phyloP scores from a whole-genome alignment of 306 rosid genomes.

The Vigna reflexopilosa region DNA sequence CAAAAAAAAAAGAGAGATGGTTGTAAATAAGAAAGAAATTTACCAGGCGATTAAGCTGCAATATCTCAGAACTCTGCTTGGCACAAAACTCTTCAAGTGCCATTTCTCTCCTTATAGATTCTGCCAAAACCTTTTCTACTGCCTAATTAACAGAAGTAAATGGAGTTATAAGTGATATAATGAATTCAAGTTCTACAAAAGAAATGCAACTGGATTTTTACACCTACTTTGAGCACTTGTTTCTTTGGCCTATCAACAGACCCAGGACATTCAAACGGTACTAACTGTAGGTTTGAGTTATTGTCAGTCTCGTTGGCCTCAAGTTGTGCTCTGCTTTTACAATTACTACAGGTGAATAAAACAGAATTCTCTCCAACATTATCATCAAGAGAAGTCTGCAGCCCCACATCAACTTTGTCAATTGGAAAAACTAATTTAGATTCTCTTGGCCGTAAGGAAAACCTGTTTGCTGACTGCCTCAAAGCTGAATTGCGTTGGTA shows the following conservation, averaged over 20 bases:
- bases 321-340: slow-evolving; percentile 68
- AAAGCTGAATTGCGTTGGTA: slow-evolving; percentile 73
- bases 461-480: slow-evolving; percentile 75
- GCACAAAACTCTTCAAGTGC: slow-evolving; percentile 91
- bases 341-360: slow-evolving; percentile 64
- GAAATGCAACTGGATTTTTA: slow-evolving; percentile 41
- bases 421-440: slow-evolving; percentile 58
- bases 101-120: slow-evolving; percentile 97
- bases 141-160: slow-evolving; percentile 57
- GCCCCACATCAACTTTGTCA: slow-evolving; percentile 73
- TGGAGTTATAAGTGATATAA: slow-evolving; percentile 28
- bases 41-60: slow-evolving; percentile 95
- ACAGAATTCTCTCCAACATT: slow-evolving; percentile 60
- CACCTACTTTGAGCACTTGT: slow-evolving; percentile 84
- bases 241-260: slow-evolving; percentile 73
- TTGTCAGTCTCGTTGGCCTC: slow-evolving; percentile 60
- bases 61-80: slow-evolving; percentile 78
- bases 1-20: slow-evolving; percentile 39
- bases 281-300: slow-evolving; percentile 71
- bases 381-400: slow-evolving; percentile 68
- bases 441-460: slow-evolving; percentile 74
- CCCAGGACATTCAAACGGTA: slow-evolving; percentile 69
- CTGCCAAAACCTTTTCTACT: slow-evolving; percentile 93
- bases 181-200: slow-evolving; percentile 26
- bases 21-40: slow-evolving; percentile 41